Percentiles rank a stretch among this genome's conserved stretches.
phyloP scores from a whole-genome alignment of 768 basidiomycete species.

The Suillus americanus region DNA sequence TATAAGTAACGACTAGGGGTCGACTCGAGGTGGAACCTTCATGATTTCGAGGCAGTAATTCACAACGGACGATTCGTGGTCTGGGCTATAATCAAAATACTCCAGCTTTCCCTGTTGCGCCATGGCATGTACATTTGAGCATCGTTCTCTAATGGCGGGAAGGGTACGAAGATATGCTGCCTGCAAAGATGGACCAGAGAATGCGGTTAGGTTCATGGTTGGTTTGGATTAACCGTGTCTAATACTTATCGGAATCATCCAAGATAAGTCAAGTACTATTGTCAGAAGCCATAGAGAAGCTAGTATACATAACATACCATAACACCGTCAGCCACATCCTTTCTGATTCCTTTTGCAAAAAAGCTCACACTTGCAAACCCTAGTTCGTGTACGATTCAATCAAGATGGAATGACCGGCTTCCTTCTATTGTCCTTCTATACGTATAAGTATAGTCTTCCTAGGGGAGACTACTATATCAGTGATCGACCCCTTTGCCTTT shows the following conservation, averaged over 20 bases:
- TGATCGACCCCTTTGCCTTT: slow-evolving; percentile 2
- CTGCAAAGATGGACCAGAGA: slow-evolving; percentile 6
- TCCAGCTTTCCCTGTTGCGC: slow-evolving; percentile 73
- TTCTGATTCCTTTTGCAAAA: too few relatives aligned
- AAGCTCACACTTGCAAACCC: background rate
- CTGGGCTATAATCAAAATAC: slow-evolving; percentile 85
- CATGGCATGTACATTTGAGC: slow-evolving; percentile 72
- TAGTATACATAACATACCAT: background rate
- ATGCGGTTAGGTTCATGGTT: slow-evolving; percentile 4
- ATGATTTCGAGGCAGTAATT: slow-evolving; percentile 78
- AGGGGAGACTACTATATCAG: background rate
- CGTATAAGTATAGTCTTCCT: background rate
- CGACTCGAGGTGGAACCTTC: slow-evolving; percentile 38
- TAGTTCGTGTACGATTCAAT: background rate
- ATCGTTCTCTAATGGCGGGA: slow-evolving; percentile 88
- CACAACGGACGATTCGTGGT: slow-evolving; percentile 67
- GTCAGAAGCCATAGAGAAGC: background rate
- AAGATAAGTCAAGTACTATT: too few relatives aligned
- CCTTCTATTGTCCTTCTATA: background rate
- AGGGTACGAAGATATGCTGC: slow-evolving; percentile 80
- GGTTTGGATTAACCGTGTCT: background rate
- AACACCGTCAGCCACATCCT: background rate
- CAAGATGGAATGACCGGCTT: background rate
- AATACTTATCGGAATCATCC: background rate
- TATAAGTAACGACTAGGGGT: slow-evolving; percentile 8